These are phyloP conservation scores for Schizosaccharomyces versatilis DNA, from an alignment of 1,139 yeast genomes.

Conservation along the genomic window DNA sequence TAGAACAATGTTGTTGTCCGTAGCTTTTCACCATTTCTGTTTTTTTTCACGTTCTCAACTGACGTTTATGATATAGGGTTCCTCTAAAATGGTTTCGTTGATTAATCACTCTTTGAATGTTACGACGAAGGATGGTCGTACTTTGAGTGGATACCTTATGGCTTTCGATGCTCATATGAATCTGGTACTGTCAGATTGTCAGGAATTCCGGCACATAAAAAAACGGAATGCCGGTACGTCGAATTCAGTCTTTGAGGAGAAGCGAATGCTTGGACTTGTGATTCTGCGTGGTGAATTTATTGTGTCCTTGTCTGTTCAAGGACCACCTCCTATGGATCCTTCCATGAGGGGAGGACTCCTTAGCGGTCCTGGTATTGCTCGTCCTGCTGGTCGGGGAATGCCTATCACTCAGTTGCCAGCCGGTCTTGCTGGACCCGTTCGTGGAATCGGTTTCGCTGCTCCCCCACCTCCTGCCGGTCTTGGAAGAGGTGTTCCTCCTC, in stretches of 20 bases:
- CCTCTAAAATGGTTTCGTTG: conserved; percentile 2
- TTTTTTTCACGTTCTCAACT: not conserved
- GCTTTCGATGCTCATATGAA: conserved; percentile 35
- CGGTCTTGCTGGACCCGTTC: conserved; percentile 2
- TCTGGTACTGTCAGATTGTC: conserved; percentile 62
- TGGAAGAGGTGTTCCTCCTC: conserved; percentile 4
- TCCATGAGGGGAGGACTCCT: conserved; percentile 1
- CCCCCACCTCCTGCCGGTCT: conserved; percentile 3
- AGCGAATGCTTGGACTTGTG: conserved; percentile 55
- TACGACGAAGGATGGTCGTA: not conserved
- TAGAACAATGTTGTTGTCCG: not conserved
- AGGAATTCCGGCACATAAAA: conserved; percentile 36
- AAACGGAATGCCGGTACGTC: conserved; percentile 5
- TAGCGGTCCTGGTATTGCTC: conserved; percentile 2
- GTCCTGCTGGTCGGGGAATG: conserved; percentile 3
- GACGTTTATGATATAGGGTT: not conserved
- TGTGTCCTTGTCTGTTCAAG: conserved; percentile 61
- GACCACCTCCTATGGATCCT: conserved; percentile 38
- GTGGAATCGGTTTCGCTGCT: not conserved
- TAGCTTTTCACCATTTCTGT: not conserved
- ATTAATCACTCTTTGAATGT: conserved; percentile 1
- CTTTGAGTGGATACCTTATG: not conserved
- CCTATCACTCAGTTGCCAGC: conserved; percentile 1
- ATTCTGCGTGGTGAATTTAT: conserved; percentile 78
- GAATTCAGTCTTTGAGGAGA: conserved; percentile 26